Evolutionary conservation across 148 eudicot species (phyloP).

Genomic region (Fagopyrum tataricum): DNA sequence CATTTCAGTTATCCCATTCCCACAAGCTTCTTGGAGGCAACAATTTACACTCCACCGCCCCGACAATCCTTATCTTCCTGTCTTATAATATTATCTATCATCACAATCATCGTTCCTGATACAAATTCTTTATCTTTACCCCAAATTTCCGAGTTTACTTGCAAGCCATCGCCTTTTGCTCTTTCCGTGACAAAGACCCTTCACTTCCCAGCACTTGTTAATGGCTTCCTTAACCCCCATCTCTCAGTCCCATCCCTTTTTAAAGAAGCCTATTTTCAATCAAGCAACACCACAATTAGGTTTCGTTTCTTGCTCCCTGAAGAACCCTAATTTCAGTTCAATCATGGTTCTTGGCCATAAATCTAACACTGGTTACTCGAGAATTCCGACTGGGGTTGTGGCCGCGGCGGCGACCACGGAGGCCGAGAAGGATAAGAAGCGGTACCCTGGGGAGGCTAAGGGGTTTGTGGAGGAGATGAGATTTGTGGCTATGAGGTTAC

Average conservation of each 20-base stretch:
- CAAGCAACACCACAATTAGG: slow-evolving; percentile 9
- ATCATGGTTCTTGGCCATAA: slow-evolving; percentile 20
- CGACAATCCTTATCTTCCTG: too few relatives aligned
- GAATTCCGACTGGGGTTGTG: slow-evolving; percentile 20
- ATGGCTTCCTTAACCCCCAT: slow-evolving; percentile 49
- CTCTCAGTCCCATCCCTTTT: slow-evolving; percentile 26
- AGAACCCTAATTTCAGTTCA: slow-evolving; percentile 12
- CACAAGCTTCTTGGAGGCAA: too few relatives aligned
- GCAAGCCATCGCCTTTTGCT: slow-evolving; percentile 15
- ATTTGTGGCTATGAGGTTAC: slow-evolving; percentile 83
- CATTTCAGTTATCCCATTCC: too few relatives aligned
- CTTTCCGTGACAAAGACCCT: slow-evolving; percentile 4
- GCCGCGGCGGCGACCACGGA: slow-evolving; percentile 17
- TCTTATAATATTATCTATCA: too few relatives aligned
- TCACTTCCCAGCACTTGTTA: neutral
- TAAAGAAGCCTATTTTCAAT: slow-evolving; percentile 19
- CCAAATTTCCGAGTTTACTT: slow-evolving; percentile 16
- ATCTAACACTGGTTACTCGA: slow-evolving; percentile 1
- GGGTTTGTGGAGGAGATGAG: slow-evolving; percentile 99
- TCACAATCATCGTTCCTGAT: too few relatives aligned
- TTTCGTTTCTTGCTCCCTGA: slow-evolving; percentile 10
- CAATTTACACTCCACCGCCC: too few relatives aligned
- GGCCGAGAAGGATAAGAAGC: slow-evolving; percentile 33
- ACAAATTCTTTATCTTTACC: too few relatives aligned
- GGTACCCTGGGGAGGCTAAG: slow-evolving; percentile 27